Evolutionary conservation across 192 early-diverging fungal species (phyloP).

Genomic region (Backusella parvicylindrica): DNA sequence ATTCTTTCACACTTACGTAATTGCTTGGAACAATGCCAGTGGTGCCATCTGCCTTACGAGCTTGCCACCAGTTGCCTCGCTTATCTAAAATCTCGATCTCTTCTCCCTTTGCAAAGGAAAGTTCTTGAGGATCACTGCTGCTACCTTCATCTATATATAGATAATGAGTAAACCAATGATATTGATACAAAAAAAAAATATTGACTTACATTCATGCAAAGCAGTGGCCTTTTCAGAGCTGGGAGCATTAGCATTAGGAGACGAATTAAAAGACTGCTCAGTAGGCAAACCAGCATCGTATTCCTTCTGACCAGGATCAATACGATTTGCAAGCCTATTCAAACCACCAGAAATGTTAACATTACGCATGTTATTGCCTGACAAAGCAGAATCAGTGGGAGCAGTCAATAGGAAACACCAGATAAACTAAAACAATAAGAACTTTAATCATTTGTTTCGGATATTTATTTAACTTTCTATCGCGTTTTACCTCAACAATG

Average conservation of each 20-base stretch:
- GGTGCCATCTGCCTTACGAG: conserved; percentile 71
- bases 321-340: not conserved
- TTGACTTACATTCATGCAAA: not conserved
- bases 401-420: conserved; percentile 66
- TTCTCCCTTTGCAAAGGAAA: conserved; percentile 88
- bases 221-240: not conserved
- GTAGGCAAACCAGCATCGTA: not conserved
- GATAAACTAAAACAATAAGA: conserved; percentile 38
- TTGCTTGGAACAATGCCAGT: conserved; percentile 90
- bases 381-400: conserved; percentile 49
- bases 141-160: conserved; percentile 71
- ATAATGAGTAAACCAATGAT: not conserved
- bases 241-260: not conserved
- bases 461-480: not conserved
- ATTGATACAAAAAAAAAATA: not conserved
- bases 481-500: conserved; percentile 32
- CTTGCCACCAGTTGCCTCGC: conserved; percentile 98
- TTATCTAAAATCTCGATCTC: conserved; percentile 82
- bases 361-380: not conserved
- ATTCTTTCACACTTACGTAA: conserved; percentile 43
- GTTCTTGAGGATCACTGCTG: conserved; percentile 83
- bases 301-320: not conserved
- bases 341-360: conserved; percentile 5
- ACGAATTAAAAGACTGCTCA: not conserved
- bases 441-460: not conserved